Evolutionary conservation across 116 monocot genomes (phyloP), one percentile per base, ranked within the genome.

Genomic region (Dioscorea cayenensis): DNA sequence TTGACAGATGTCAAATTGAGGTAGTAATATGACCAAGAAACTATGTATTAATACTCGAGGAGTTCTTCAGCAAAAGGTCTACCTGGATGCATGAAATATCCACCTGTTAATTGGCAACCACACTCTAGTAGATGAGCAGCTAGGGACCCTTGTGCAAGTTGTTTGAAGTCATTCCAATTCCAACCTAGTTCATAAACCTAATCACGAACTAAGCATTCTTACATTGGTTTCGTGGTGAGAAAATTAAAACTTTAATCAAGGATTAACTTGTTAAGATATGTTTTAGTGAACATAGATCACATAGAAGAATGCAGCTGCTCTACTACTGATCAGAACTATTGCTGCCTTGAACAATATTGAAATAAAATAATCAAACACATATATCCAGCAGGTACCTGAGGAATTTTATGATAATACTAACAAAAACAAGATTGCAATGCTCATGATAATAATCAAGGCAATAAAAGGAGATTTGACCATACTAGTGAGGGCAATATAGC

Each of bases 21-120:
- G 62, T 59, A 59, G 2, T 19, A 11, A 7, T 23, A 62, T 6
- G 23, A 23, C n/a, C 25, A 23, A 20, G 23, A 62, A 23, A 27
- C 10, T 23, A 22, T 9, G 1, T 62, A 38, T 43, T 43, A 23
- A 22, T 17, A 62, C 12, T 9, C 7, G 62, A 20, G 6, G 25
- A 62, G 21, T 62, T 23, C 43, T 43, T 62, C 21, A 55, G 62
- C 22, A 21, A 12, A 12, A 65, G 66, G 28, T 49, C 38, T 1
- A 97, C 97, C 93, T 82, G 93, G 90, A 82, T 97, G 97, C 90
- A 93, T 90, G 72, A 97, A 93, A 71, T 97, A 97, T 48, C 93
- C 97, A 78, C 97, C 97, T 23, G 97, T 97, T 64, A 97, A 71
- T 76, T 97, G 97, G 73, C 97, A 93, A 75, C 97, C 97, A 83